Evolutionary conservation across 495 filamentous ascomycete genomes (phyloP).

Genomic region (Lasiosphaeria miniovina): DNA sequence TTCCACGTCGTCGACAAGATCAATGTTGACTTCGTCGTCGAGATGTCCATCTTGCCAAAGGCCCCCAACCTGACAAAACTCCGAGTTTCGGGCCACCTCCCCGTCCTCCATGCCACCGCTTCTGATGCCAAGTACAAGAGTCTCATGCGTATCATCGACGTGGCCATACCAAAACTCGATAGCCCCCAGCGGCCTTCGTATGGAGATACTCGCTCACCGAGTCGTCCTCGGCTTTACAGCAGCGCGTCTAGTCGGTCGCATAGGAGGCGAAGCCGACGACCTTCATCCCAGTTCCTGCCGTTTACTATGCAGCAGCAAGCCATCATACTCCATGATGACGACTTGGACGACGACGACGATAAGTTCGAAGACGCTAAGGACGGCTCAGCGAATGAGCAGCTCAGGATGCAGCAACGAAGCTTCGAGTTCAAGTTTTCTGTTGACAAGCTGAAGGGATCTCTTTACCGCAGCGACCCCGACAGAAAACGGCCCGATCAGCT

Average conservation of each 20-base stretch:
- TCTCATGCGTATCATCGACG: constrained; percentile 92
- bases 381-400: constrained; percentile 52
- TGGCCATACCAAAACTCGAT: constrained; percentile 84
- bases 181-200: constrained; percentile 41
- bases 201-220: constrained; percentile 31
- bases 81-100: constrained; percentile 83
- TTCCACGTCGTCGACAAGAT: constrained; percentile 94
- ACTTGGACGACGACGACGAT: constrained; percentile 61
- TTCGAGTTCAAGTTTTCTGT: constrained; percentile 97
- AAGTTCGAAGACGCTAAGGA: constrained; percentile 62
- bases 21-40: constrained; percentile 91
- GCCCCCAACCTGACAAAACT: constrained; percentile 91
- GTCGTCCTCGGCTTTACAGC: constrained; percentile 54
- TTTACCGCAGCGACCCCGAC: constrained; percentile 83
- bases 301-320: constrained; percentile 67
- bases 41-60: constrained; percentile 91
- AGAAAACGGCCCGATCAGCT: constrained; percentile 73
- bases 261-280: constrained; percentile 26
- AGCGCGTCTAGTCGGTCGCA: constrained; percentile 35
- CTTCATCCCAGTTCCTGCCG: constrained; percentile 40
- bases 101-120: constrained; percentile 84
- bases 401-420: constrained; percentile 77
- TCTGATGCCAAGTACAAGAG: constrained; percentile 96
- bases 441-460: constrained; percentile 84
- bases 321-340: constrained; percentile 76